Conservation (phyloP, 2,329 filamentous ascomycete species). For the Alternaria atra region DNA sequence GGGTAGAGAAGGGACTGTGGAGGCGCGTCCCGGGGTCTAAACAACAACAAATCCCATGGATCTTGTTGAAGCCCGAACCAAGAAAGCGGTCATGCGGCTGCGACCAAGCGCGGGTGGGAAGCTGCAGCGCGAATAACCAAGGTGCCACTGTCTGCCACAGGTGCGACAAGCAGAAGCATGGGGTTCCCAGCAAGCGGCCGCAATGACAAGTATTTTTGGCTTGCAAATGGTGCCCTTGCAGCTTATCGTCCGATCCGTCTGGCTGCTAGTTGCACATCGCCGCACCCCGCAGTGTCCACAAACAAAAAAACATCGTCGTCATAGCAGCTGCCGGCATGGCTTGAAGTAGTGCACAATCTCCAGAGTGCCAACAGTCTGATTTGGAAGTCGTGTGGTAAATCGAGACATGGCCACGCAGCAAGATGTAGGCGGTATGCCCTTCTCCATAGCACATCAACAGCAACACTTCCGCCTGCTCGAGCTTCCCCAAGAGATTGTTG, state of each 20-base stretch:
- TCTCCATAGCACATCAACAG: conserved; percentile 57
- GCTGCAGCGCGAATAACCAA: conserved; percentile 36
- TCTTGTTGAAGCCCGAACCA: conserved; percentile 21
- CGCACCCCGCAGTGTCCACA: conserved; percentile 16
- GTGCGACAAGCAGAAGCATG: conserved; percentile 32
- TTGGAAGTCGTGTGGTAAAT: background rate
- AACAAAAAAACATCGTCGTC: conserved; percentile 14
- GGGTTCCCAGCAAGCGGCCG: conserved; percentile 21
- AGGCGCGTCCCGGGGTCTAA: conserved; percentile 22
- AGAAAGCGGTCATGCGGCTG: conserved; percentile 34
- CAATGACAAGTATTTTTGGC: conserved; percentile 32
- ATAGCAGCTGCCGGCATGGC: conserved; percentile 6
- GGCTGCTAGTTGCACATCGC: conserved; percentile 12
- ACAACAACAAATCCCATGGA: conserved; percentile 13
- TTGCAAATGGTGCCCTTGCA: conserved; percentile 9
- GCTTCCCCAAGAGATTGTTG: conserved; percentile 65
- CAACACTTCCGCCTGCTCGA: conserved; percentile 68
- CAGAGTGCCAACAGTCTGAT: background rate
- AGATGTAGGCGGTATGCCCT: conserved; percentile 51
- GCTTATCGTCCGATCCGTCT: conserved; percentile 7
- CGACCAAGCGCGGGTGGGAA: conserved; percentile 35
- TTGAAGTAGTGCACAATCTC: background rate
- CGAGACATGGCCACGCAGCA: conserved; percentile 54
- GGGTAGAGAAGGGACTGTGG: conserved; percentile 9
- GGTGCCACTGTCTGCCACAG: conserved; percentile 23